Percentiles rank a stretch among this genome's conserved stretches.
Evolutionary conservation across 2,329 filamentous ascomycete genomes (phyloP).

Genomic region (Metarhizium robertsii): DNA sequence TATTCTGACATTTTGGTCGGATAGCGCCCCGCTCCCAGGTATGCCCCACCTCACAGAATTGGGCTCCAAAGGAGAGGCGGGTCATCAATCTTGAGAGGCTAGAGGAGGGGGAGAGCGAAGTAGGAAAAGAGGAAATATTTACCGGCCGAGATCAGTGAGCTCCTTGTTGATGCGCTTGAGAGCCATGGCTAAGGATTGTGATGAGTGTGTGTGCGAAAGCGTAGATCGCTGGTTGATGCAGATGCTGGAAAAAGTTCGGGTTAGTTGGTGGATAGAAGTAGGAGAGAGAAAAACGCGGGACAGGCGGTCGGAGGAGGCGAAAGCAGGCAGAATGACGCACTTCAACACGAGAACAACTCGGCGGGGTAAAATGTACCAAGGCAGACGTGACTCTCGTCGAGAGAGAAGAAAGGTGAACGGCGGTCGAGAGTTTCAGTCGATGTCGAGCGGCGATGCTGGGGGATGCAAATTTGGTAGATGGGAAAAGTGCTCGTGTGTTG

Average conservation of each 20-base stretch:
- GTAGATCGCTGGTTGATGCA: slow-evolving; percentile 13
- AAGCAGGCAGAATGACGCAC: slow-evolving; percentile 18
- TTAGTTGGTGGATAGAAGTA: slow-evolving; percentile 12
- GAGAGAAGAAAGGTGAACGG: slow-evolving; percentile 1
- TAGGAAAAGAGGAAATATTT: slow-evolving; percentile 28
- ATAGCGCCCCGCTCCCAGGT: slow-evolving; percentile 24
- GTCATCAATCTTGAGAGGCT: slow-evolving; percentile 12
- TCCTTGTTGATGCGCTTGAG: slow-evolving; percentile 95
- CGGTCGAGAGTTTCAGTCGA: slow-evolving; percentile 1
- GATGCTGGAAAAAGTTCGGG: slow-evolving; percentile 1
- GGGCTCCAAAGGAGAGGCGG: slow-evolving; percentile 11
- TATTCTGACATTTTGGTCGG: slow-evolving; percentile 7
- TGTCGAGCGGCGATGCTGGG: slow-evolving; percentile 1
- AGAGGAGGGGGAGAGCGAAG: slow-evolving; percentile 4
- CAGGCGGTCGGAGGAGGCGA: slow-evolving; percentile 8
- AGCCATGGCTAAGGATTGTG: slow-evolving; percentile 52
- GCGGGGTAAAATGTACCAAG: slow-evolving; percentile 8
- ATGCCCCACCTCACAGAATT: slow-evolving; percentile 27
- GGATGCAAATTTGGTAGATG: background rate
- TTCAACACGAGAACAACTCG: slow-evolving; percentile 11
- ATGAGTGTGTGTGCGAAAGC: slow-evolving; percentile 14
- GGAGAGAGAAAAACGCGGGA: slow-evolving; percentile 5
- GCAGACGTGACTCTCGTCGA: slow-evolving; percentile 7
- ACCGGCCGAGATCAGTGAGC: slow-evolving; percentile 83
- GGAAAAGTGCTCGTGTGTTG: background rate